Evolutionary conservation across 139 green algal genomes (phyloP).

Genomic region (Volvox africanus): DNA sequence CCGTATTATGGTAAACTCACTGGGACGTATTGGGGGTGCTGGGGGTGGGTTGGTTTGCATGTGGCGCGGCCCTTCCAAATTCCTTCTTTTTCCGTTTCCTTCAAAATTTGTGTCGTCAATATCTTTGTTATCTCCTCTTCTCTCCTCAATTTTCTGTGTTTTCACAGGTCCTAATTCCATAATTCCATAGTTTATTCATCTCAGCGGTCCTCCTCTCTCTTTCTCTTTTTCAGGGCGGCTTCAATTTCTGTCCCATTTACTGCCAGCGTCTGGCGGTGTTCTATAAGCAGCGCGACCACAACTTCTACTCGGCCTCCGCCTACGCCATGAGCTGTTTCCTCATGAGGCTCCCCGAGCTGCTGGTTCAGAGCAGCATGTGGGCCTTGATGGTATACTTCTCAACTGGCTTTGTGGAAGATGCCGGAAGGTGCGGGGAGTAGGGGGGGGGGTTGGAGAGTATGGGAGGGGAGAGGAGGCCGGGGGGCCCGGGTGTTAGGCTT

Average conservation of each 20-base stretch:
- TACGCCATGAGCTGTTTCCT: conserved; percentile 35
- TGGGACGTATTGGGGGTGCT: no score
- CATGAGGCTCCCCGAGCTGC: conserved; percentile 67
- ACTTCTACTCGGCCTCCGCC: conserved; percentile 75
- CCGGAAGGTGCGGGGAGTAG: background rate
- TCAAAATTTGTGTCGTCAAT: no score
- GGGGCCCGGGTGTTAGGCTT: no score
- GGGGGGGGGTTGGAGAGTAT: background rate
- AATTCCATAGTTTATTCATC: no score
- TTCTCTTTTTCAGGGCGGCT: background rate
- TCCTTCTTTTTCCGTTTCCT: no score
- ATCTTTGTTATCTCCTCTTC: no score
- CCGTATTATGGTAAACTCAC: no score
- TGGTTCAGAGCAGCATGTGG: conserved; percentile 72
- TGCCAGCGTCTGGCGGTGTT: conserved; percentile 68
- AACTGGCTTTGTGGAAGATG: conserved; percentile 54
- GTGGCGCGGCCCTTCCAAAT: no score
- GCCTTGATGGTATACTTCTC: conserved; percentile 77
- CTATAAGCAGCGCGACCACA: conserved; percentile 85
- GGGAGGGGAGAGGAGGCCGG: background rate
- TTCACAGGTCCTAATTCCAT: no score
- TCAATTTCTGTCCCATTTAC: conserved; percentile 3
- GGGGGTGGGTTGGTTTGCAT: no score
- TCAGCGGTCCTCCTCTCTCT: background rate
- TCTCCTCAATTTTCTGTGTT: no score